phyloP scores from a whole-genome alignment of 1,139 yeast genomes.

The Debaryomycetaceae sp. region DNA sequence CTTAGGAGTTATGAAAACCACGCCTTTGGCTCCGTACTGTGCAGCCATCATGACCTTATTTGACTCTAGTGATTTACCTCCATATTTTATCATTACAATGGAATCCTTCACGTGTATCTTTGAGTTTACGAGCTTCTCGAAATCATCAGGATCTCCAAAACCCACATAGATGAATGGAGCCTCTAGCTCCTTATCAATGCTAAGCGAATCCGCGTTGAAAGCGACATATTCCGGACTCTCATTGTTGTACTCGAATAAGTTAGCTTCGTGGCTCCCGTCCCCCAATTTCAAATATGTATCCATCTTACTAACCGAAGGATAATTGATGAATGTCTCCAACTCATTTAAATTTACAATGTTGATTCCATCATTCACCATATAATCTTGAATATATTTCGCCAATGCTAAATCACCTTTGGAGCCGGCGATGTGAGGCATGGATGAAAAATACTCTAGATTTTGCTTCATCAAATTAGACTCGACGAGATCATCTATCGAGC shows the following conservation, averaged over 20 bases:
- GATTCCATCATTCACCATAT: conserved; percentile 57
- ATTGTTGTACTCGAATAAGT: conserved; percentile 33
- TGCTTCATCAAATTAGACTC: conserved; percentile 61
- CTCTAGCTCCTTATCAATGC: conserved; percentile 44
- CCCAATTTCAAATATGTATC: conserved; percentile 30
- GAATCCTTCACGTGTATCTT: conserved; percentile 35
- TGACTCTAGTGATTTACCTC: conserved; percentile 41
- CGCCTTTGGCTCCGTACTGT: conserved; percentile 28
- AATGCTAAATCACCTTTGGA: conserved; percentile 78
- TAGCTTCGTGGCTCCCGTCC: conserved; percentile 37
- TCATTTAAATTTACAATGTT: conserved; percentile 47
- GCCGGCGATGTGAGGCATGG: conserved; percentile 86
- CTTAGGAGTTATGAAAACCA: conserved; percentile 33
- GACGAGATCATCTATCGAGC: conserved; percentile 47
- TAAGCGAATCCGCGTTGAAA: conserved; percentile 65
- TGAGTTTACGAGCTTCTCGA: conserved; percentile 34
- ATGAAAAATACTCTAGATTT: conserved; percentile 69
- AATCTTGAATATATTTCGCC: conserved; percentile 59
- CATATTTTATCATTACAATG: conserved; percentile 63
- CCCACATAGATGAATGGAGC: conserved; percentile 56
- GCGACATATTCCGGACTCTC: conserved; percentile 39
- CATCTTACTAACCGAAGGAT: conserved; percentile 26
- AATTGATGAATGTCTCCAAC: conserved; percentile 57
- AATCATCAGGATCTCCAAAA: conserved; percentile 62
- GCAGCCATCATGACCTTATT: conserved; percentile 35